phyloP scores from a whole-genome alignment of 495 filamentous ascomycete genomes.

The Aspergillus nidulans region DNA sequence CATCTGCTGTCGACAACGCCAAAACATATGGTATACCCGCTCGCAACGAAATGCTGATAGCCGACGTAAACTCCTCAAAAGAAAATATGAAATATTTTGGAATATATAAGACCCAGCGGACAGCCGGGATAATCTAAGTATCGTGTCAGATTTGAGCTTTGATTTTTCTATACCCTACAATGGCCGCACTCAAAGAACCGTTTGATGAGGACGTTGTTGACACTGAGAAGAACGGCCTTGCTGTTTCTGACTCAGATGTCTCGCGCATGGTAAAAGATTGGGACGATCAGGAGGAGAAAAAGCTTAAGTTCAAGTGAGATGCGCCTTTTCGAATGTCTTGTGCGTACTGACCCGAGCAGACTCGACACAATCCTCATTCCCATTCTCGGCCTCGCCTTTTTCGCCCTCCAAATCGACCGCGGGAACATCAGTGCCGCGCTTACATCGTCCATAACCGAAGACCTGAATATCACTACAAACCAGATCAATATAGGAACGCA shows the following conservation, averaged over 20 bases:
- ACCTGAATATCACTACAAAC: conserved; percentile 51
- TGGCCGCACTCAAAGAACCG: background rate
- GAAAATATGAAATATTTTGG: background rate
- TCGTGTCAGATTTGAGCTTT: background rate
- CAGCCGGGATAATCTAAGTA: background rate
- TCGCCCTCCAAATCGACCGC: conserved; percentile 53
- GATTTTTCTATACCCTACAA: background rate
- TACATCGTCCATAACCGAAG: conserved; percentile 48
- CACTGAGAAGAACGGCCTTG: conserved; percentile 4
- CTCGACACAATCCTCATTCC: conserved; percentile 51
- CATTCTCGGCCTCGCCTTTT: conserved; percentile 52
- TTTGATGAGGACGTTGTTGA: background rate
- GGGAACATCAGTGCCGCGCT: conserved; percentile 48
- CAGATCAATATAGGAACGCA: conserved; percentile 56
- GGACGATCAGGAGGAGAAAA: conserved; percentile 25
- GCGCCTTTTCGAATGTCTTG: background rate
- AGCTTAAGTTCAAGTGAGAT: conserved; percentile 28
- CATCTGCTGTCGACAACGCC: conserved; percentile 7
- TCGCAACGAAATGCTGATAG: background rate
- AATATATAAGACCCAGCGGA: background rate
- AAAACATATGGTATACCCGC: conserved; percentile 1
- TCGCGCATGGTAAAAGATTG: conserved; percentile 29
- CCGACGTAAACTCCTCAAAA: background rate
- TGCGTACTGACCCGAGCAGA: conserved; percentile 20
- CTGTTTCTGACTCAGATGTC: conserved; percentile 2